A percentile compares a stretch with the other conserved stretches of the same genome.
These are phyloP conservation scores for Lindgomyces ingoldianus DNA, from an alignment of 495 filamentous ascomycete genomes.

Conservation along the genomic window DNA sequence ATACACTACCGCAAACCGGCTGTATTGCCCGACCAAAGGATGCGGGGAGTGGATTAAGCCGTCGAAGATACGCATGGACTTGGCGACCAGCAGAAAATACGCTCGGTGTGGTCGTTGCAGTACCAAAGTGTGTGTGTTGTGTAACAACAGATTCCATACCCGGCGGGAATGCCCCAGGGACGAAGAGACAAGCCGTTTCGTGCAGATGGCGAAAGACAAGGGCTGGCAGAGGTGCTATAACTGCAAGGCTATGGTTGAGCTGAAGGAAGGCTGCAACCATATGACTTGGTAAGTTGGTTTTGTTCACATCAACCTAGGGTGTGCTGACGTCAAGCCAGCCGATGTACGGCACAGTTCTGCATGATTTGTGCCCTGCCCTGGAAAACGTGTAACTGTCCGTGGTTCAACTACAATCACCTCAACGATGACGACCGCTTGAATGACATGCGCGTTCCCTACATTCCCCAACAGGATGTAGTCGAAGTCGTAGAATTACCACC, in stretches of 20 bases:
- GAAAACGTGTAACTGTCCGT: slow-evolving; percentile 81
- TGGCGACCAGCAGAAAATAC: slow-evolving; percentile 52
- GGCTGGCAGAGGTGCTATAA: slow-evolving; percentile 77
- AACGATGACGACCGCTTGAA: slow-evolving; percentile 58
- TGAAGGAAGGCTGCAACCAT: slow-evolving; percentile 80
- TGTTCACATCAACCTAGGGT: slow-evolving; percentile 3
- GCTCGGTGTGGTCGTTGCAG: slow-evolving; percentile 67
- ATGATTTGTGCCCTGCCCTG: slow-evolving; percentile 75
- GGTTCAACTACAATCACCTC: slow-evolving; percentile 67
- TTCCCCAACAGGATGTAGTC: slow-evolving; percentile 29
- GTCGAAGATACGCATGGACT: slow-evolving; percentile 59
- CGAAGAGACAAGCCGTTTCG: slow-evolving; percentile 62
- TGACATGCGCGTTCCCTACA: slow-evolving; percentile 57
- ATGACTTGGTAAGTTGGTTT: slow-evolving; percentile 68
- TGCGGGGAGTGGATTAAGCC: slow-evolving; percentile 79
- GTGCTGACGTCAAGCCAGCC: slow-evolving; percentile 49
- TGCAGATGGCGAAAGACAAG: slow-evolving; percentile 67
- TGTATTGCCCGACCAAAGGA: slow-evolving; percentile 68
- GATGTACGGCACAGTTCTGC: slow-evolving; percentile 79
- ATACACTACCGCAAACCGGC: slow-evolving; percentile 69
- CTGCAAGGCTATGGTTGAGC: slow-evolving; percentile 74
- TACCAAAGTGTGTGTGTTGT: slow-evolving; percentile 71
- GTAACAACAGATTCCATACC: slow-evolving; percentile 72
- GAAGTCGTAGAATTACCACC: slow-evolving; percentile 34
- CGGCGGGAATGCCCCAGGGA: slow-evolving; percentile 69